Evolutionary conservation across 2,329 filamentous ascomycete species (phyloP).

Genomic region (Grosmannia penicillata): DNA sequence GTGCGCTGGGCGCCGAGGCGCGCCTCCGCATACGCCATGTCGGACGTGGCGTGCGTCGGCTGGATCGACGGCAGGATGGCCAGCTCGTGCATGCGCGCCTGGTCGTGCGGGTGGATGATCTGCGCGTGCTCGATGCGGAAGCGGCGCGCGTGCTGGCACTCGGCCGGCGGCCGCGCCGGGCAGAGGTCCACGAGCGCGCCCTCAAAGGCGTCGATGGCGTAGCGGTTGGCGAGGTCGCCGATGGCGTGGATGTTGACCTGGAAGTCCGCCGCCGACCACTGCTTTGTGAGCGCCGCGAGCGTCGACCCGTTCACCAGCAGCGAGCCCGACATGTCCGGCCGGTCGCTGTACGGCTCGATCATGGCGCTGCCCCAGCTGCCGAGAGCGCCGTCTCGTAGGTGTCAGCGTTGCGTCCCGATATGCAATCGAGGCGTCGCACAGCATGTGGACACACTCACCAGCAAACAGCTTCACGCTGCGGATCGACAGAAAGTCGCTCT

Average conservation of each 20-base stretch:
- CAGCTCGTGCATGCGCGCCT: constrained; percentile 39
- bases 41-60: constrained; percentile 57
- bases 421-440: not conserved
- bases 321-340: constrained; percentile 44
- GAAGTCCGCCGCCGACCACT: constrained; percentile 46
- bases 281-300: constrained; percentile 34
- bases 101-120: constrained; percentile 53
- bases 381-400: constrained; percentile 56
- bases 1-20: constrained; percentile 44
- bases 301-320: constrained; percentile 51
- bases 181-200: constrained; percentile 40
- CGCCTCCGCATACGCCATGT: constrained; percentile 50
- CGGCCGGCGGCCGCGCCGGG: constrained; percentile 22
- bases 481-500: constrained; percentile 34
- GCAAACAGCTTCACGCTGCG: constrained; percentile 56
- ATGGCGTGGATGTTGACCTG: constrained; percentile 64
- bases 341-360: constrained; percentile 55
- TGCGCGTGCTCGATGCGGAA: constrained; percentile 60
- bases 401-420: not conserved
- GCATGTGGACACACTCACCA: constrained; percentile 31
- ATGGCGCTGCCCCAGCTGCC: constrained; percentile 60
- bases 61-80: constrained; percentile 56
- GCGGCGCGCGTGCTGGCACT: constrained; percentile 19
- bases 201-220: constrained; percentile 48
- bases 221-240: constrained; percentile 52